Percentiles rank a stretch among this genome's conserved stretches.
Evolutionary conservation across 2,329 filamentous ascomycete genomes (phyloP).

Genomic region (Metarhizium anisopliae): DNA sequence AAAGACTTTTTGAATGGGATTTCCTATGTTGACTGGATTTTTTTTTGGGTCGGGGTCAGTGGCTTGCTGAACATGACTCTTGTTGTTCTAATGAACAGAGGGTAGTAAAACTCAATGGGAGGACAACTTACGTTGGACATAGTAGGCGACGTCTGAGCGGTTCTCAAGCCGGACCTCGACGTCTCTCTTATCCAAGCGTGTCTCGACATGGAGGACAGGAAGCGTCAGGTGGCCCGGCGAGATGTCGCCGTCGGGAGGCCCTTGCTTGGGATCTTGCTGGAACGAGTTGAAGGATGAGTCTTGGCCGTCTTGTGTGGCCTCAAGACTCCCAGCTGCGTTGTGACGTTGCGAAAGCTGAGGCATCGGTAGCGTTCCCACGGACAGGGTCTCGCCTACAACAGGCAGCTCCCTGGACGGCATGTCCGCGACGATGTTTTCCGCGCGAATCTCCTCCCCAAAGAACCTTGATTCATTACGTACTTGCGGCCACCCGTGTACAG

Average conservation of each 20-base stretch:
- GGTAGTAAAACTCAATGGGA: background rate
- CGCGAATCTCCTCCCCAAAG: slow-evolving; percentile 1
- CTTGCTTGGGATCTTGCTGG: background rate
- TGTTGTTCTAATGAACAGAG: background rate
- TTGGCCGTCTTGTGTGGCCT: background rate
- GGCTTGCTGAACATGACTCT: background rate
- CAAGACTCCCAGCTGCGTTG: background rate
- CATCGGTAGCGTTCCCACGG: slow-evolving; percentile 8
- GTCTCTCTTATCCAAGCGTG: slow-evolving; percentile 29
- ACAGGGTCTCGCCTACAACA: background rate
- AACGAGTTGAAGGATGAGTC: background rate
- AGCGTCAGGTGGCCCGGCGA: slow-evolving; percentile 16
- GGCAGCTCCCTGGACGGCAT: background rate
- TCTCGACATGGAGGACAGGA: slow-evolving; percentile 20
- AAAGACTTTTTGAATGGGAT: slow-evolving; percentile 41
- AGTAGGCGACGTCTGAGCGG: slow-evolving; percentile 45
- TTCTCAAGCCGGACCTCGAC: slow-evolving; percentile 38
- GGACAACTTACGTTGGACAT: slow-evolving; percentile 32
- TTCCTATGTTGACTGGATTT: slow-evolving; percentile 37
- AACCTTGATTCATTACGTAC: slow-evolving; percentile 5
- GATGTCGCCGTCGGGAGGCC: slow-evolving; percentile 3
- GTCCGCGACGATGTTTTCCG: background rate
- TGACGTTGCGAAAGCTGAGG: background rate
- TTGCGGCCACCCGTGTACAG: slow-evolving; percentile 8
- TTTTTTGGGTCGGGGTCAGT: background rate